These are phyloP conservation scores for Yamadazyma blattariae DNA, from an alignment of 1,139 yeast species.

Conservation along the genomic window DNA sequence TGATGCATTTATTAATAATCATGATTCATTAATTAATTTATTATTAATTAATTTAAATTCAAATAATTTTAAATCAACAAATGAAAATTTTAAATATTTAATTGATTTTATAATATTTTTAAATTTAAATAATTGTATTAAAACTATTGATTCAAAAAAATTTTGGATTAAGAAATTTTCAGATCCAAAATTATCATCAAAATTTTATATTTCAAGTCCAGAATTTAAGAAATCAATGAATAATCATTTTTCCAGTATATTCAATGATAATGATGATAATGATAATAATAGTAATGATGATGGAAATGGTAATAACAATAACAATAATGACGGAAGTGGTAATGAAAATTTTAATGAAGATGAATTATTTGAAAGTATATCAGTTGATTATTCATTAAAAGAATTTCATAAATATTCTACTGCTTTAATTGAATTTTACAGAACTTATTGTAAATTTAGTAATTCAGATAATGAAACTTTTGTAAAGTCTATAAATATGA, in stretches of 20 bases:
- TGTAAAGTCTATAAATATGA: conserved; percentile 9
- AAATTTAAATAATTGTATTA: conserved; percentile 17
- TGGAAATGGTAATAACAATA: background rate
- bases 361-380: conserved; percentile 11
- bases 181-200: background rate
- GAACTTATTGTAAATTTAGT: conserved; percentile 1
- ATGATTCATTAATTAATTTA: conserved; percentile 6
- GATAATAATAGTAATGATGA: conserved; percentile 11
- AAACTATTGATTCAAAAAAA: conserved; percentile 18
- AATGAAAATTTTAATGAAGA: conserved; percentile 6
- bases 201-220: conserved; percentile 1
- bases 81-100: conserved; percentile 27
- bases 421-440: conserved; percentile 11
- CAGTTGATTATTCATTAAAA: conserved; percentile 12
- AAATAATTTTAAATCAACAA: conserved; percentile 21
- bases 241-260: conserved; percentile 19
- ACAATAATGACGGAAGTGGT: too few species aligned
- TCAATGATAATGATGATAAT: conserved; percentile 10
- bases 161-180: conserved; percentile 21
- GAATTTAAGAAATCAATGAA: conserved; percentile 14
- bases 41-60: conserved; percentile 9
- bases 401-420: conserved; percentile 9
- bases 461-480: conserved; percentile 7
- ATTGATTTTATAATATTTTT: conserved; percentile 26
- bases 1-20: conserved; percentile 7